These are phyloP conservation scores for Hebeloma cylindrosporum DNA, from an alignment of 768 basidiomycete species.

Conservation along the genomic window DNA sequence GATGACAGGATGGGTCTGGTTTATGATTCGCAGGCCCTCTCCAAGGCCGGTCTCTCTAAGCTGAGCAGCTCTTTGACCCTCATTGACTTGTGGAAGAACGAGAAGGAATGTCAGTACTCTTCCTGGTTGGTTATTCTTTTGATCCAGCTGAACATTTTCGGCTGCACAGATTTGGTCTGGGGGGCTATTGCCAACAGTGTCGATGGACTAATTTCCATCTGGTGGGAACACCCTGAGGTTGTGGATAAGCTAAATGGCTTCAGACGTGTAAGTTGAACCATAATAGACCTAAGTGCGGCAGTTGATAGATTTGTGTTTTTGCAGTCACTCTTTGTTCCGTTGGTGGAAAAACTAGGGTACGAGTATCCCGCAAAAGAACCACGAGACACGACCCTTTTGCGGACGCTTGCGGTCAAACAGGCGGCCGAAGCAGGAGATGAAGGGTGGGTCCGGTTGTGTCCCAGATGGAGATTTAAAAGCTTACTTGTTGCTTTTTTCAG, in stretches of 20 bases:
- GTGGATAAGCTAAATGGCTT: slow-evolving; percentile 58
- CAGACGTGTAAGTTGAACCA: slow-evolving; percentile 45
- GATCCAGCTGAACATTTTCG: not conserved
- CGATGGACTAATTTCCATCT: slow-evolving; percentile 53
- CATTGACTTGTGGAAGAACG: slow-evolving; percentile 64
- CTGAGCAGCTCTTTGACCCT: slow-evolving; percentile 78
- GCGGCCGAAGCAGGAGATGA: slow-evolving; percentile 36
- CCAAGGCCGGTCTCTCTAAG: slow-evolving; percentile 76
- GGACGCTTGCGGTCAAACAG: slow-evolving; percentile 68
- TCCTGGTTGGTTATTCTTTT: not conserved
- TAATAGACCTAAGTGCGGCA: not conserved
- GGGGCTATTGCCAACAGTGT: slow-evolving; percentile 62
- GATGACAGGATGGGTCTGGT: slow-evolving; percentile 90
- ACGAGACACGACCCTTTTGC: slow-evolving; percentile 65
- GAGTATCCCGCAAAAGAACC: slow-evolving; percentile 67
- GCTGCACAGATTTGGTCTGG: slow-evolving; percentile 74
- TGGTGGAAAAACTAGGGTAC: slow-evolving; percentile 79
- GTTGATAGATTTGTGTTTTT: not conserved
- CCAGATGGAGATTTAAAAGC: too few species aligned
- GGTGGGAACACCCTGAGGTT: slow-evolving; percentile 78
- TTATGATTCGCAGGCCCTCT: slow-evolving; percentile 76
- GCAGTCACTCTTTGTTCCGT: slow-evolving; percentile 67
- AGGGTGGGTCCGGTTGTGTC: slow-evolving; percentile 19
- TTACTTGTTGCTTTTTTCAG: slow-evolving; percentile 47
- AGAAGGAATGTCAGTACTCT: slow-evolving; percentile 63